Conservation (phyloP, 2,329 filamentous ascomycete genomes). For the Cladophialophora carrionii region DNA sequence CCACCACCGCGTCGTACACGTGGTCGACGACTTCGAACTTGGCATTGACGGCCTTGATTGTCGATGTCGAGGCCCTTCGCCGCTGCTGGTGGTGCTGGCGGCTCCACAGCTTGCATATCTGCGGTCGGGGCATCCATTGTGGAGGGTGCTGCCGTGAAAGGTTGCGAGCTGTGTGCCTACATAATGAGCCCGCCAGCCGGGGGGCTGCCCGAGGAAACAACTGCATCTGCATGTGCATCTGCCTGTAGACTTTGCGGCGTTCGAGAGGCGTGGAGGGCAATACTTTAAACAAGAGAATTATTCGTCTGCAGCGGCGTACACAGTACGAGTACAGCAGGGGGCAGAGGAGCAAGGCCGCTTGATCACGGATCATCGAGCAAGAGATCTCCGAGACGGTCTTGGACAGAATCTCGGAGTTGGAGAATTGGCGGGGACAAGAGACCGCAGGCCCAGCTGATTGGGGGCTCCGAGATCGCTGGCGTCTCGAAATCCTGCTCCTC, state of each 20-base stretch:
- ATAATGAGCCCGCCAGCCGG: background rate
- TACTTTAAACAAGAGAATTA: background rate
- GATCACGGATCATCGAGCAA: background rate
- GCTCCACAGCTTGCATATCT: conserved; percentile 18
- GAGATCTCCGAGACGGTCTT: conserved; percentile 3
- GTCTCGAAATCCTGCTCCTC: conserved; percentile 2
- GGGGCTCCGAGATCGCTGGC: conserved; percentile 9
- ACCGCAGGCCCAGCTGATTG: background rate
- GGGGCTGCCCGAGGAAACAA: background rate
- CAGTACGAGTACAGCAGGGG: background rate
- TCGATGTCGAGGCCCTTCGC: conserved; percentile 31
- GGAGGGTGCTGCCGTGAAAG: background rate
- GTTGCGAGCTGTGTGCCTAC: background rate
- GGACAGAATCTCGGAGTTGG: conserved; percentile 2
- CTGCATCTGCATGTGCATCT: background rate
- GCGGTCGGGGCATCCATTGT: conserved; percentile 18
- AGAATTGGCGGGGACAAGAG: conserved; percentile 1
- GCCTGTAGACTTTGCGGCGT: background rate
- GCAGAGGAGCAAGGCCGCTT: background rate
- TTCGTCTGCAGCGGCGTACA: background rate
- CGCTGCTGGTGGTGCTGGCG: conserved; percentile 19
- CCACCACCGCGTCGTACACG: conserved; percentile 51
- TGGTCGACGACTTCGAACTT: conserved; percentile 35
- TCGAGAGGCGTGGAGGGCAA: no score
- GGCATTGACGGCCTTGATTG: conserved; percentile 14